Base-by-base conservation (phyloP, 2,329 filamentous ascomycete genomes). In the Colletotrichum salicis region DNA sequence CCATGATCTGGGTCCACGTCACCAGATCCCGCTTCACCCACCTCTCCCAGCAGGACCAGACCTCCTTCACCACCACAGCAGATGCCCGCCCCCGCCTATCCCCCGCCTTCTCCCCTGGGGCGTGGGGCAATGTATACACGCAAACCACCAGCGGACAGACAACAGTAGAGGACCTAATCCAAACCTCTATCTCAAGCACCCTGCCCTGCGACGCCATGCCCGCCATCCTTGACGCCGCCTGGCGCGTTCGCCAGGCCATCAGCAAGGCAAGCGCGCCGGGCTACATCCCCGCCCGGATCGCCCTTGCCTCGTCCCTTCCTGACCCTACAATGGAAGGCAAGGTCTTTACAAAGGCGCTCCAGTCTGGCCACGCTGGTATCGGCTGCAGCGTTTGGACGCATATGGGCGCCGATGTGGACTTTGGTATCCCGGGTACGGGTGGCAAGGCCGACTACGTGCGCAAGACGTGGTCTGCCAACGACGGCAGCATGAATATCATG, bases 371-470 rank as follows among this genome's bases (percentile, higher is more conserved):
- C 11, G 52, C 70, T 11, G 70, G 70, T 2, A 1, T 71, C 2
- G 61, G 61, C 6, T 72, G 70, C 54, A 65, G 56, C 3, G 70
- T 72, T 24, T 72, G 70, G 70, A 24, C 35, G 6, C 61, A 72
- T 37, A 71, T 72, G 70, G 70, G 70, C 10, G 70, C 67, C 24
- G 70, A 72, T 4, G 37, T 72, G 6, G 67, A 72, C 67, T 72
- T 72, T 15, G 13, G 37, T 0, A 72, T 72, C n/a, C 67, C 70
- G 2, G 70, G 70, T 0, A 72, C 70, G 1, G 15, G 22, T 1
- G 70, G 70, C 0, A 56, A n/a, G 24, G 56, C 70, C 1, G 67
- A 71, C 12, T 62, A 35, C 3, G 35, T 72, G 6, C 70, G 70
- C 41, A 71, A 72, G 62, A 72, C 70, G 31, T 72, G 54, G 45